Conservation (phyloP, 192 early-diverging fungal genomes). For the Haplosporangium gracile region DNA sequence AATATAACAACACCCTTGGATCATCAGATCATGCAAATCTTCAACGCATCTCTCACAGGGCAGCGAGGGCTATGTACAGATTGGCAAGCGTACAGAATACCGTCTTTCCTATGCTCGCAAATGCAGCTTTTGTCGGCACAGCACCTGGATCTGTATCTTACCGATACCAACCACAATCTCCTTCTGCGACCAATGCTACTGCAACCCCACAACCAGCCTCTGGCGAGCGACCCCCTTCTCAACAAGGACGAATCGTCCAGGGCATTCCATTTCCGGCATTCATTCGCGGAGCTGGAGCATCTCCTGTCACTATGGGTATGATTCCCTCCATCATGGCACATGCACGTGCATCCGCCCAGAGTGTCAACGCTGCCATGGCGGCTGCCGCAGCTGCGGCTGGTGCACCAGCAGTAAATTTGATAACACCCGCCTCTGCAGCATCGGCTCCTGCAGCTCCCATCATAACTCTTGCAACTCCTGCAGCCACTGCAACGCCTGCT, state of each 20-base stretch:
- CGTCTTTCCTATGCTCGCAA: constrained; percentile 54
- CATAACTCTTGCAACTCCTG: background rate
- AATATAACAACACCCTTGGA: constrained; percentile 18
- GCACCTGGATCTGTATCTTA: constrained; percentile 27
- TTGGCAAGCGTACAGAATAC: constrained; percentile 55
- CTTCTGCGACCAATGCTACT: background rate
- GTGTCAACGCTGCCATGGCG: constrained; percentile 16
- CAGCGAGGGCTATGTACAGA: constrained; percentile 52
- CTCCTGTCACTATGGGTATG: constrained; percentile 12
- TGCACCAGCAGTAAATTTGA: background rate
- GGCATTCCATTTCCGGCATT: constrained; percentile 10
- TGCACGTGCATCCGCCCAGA: constrained; percentile 32
- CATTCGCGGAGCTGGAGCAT: background rate
- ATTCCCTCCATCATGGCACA: constrained; percentile 40
- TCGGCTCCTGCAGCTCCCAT: background rate
- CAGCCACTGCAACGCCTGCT: background rate
- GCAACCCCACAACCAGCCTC: background rate
- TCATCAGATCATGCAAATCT: constrained; percentile 14
- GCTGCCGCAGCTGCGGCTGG: background rate
- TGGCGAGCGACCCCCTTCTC: background rate
- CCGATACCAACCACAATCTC: constrained; percentile 29
- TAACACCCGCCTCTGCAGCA: background rate
- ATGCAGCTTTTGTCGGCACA: constrained; percentile 44
- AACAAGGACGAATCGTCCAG: background rate
- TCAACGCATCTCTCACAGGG: constrained; percentile 32